Evolutionary conservation across 352 stramenopile species (phyloP), one percentile per base, ranked within the genome.

Genomic region (Pythium rishiriense): DNA sequence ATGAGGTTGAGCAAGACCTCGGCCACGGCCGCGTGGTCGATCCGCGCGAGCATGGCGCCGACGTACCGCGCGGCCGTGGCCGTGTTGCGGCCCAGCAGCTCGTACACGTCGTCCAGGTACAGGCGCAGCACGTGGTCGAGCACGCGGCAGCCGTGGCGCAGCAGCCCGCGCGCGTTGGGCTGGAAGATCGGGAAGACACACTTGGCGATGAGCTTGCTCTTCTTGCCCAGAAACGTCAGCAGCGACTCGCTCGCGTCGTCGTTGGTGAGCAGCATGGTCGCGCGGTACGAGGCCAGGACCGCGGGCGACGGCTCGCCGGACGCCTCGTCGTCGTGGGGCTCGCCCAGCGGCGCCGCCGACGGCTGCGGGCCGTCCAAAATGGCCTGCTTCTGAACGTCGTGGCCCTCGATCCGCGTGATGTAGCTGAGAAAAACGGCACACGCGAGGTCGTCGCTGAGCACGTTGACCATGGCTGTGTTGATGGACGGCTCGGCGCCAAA

Each of bases 231-330:
- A 68, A 96, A 96, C 58, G 77, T 83, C 29, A 94, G 73, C 58
- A 96, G 70, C 62, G 78, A 71, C 47, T 97, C 88, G 21, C 79
- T 82, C 42, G 85, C 72, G 58, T 97, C 84, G 48, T 95, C 87
- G 68, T 87, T 94, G 42, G 89, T 90, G 49, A 97, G 73, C 66
- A 97, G 67, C 87, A 97, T 96, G 50, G 88, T 97, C 45, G 88
- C 90, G 54, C 83, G 80, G 73, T 91, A 94, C 48, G 85, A 93
- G 54, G 78, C 72, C 53, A 89, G 68, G 60, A 96, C 63, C 33
- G 87, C 85, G 19, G 78, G 69, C 33, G 84, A 81, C 35, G 5
- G 5, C 35, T 15, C 35, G 35, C 11, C 12, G 35, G 35, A 41
- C 17, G 14, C 35, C 28, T 79, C 59, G 11, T 67, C 69, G 21